Evolutionary conservation across 192 early-diverging fungal genomes (phyloP).

Genomic region (Entomortierella beljakovae): DNA sequence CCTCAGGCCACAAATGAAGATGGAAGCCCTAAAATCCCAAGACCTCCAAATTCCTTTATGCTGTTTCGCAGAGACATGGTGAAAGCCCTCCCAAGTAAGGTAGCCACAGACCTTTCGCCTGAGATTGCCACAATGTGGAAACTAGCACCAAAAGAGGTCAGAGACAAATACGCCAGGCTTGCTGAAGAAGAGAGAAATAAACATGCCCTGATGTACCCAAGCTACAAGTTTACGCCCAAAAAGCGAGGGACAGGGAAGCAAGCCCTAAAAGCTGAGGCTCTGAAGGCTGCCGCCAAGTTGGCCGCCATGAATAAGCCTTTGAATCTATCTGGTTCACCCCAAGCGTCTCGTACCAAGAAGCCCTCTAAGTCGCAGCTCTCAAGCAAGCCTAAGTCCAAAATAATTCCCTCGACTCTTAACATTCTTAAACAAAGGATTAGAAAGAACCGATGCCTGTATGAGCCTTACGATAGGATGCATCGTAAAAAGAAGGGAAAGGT

Average conservation of each 20-base stretch:
- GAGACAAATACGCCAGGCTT: conserved; percentile 16
- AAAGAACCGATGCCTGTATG: too few relatives aligned
- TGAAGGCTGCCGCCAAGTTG: conserved; percentile 1
- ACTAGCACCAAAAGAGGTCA: conserved; percentile 16
- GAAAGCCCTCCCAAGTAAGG: conserved; percentile 16
- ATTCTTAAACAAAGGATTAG: too few relatives aligned
- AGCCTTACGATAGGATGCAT: too few relatives aligned
- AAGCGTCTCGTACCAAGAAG: background rate
- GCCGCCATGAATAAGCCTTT: background rate
- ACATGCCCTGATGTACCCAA: conserved; percentile 31
- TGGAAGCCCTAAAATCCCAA: conserved; percentile 21
- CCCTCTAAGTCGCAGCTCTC: background rate
- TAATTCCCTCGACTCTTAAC: too few relatives aligned
- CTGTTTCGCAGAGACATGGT: conserved; percentile 50
- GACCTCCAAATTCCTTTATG: conserved; percentile 54
- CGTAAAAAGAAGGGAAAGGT: too few relatives aligned
- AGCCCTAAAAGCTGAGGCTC: conserved; percentile 19
- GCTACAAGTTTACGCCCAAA: conserved; percentile 54
- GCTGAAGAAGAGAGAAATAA: conserved; percentile 29
- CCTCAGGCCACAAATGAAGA: too few relatives aligned
- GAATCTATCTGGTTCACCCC: background rate
- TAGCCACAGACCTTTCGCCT: conserved; percentile 37
- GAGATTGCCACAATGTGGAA: conserved; percentile 44
- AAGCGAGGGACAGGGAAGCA: conserved; percentile 52
- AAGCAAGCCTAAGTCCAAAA: too few relatives aligned